These are phyloP conservation scores for Macadamia tetraphylla DNA, from an alignment of 164 flowering plant genomes.

Conservation along the genomic window DNA sequence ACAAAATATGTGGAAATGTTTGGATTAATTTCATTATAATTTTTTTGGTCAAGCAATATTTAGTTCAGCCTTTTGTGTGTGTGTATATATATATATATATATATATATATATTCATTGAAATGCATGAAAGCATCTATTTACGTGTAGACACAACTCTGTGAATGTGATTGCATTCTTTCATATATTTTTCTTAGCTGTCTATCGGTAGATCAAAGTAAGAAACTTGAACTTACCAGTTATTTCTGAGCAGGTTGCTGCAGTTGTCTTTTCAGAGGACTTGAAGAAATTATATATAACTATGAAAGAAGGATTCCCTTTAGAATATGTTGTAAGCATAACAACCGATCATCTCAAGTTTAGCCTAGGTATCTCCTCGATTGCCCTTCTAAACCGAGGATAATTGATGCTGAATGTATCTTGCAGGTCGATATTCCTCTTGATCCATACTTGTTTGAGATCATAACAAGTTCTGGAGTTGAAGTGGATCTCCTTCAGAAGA, in stretches of 20 bases:
- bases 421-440: slow-evolving; percentile 97
- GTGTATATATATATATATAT: too few species aligned
- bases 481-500: slow-evolving; percentile 88
- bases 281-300: slow-evolving; percentile 77
- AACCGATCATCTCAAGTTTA: slow-evolving; percentile 1
- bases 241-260: slow-evolving; percentile 74
- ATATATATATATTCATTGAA: too few species aligned
- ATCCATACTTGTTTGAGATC: slow-evolving; percentile 84
- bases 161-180: background rate
- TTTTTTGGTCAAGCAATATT: too few species aligned
- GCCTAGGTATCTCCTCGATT: background rate
- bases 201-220: background rate
- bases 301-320: slow-evolving; percentile 97
- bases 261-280: slow-evolving; percentile 93
- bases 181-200: background rate
- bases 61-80: too few species aligned
- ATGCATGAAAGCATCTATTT: too few species aligned
- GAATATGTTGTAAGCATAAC: slow-evolving; percentile 72
- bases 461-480: slow-evolving; percentile 88
- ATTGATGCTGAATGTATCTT: slow-evolving; percentile 15
- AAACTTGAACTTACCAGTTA: background rate
- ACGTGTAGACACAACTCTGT: too few species aligned
- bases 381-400: background rate
- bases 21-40: background rate
- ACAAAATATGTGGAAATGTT: background rate